Evolutionary conservation across 2,329 filamentous ascomycete species (phyloP).

Genomic region (Coniochaeta prunicola): DNA sequence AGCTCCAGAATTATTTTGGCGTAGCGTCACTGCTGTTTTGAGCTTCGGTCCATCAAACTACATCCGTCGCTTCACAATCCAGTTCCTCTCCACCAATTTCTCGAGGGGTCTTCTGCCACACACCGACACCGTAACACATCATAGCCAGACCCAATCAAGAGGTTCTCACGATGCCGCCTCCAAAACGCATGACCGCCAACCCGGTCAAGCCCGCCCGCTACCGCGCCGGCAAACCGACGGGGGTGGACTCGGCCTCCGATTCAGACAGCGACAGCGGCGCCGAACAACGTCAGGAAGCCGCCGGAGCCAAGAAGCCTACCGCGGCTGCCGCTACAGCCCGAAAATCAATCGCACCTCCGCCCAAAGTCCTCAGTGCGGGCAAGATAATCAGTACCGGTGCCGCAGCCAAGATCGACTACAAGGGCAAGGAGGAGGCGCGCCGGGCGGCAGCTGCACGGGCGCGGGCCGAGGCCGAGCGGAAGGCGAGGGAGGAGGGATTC

Average conservation of each 20-base stretch:
- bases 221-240: conserved; percentile 71
- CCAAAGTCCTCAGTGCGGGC: conserved; percentile 49
- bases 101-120: not conserved
- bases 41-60: too few species aligned
- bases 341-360: conserved; percentile 41
- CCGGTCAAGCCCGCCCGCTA: conserved; percentile 74
- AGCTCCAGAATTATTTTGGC: too few species aligned
- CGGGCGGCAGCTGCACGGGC: conserved; percentile 37
- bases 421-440: conserved; percentile 37
- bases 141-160: not conserved
- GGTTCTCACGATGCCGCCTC: conserved; percentile 42
- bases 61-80: too few species aligned
- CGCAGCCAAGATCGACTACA: conserved; percentile 43
- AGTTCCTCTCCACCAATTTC: not conserved
- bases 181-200: conserved; percentile 91
- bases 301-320: conserved; percentile 14
- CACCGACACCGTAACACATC: not conserved
- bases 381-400: conserved; percentile 43
- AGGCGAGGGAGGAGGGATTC: conserved; percentile 54
- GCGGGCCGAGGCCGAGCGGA: conserved; percentile 35
- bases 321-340: too few species aligned
- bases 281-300: conserved; percentile 23
- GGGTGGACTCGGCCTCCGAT: conserved; percentile 44
- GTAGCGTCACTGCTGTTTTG: too few species aligned
- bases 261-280: conserved; percentile 39